These are phyloP conservation scores for Tremella mesenterica DNA, from an alignment of 768 basidiomycete species.

Conservation along the genomic window DNA sequence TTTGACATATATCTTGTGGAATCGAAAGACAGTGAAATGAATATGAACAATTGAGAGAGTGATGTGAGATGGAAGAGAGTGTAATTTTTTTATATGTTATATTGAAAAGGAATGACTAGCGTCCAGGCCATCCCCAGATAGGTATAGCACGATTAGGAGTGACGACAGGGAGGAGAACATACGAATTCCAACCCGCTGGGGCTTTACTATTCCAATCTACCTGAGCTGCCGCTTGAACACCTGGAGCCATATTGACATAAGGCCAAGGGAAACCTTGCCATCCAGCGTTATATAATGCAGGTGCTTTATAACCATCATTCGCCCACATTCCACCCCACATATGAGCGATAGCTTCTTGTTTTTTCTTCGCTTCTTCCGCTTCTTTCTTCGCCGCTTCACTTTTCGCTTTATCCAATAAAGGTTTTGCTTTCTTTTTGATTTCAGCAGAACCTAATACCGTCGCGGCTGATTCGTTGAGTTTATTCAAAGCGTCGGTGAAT, in stretches of 20 bases:
- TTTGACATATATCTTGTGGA: no score
- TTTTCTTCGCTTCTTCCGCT: conserved; percentile 28
- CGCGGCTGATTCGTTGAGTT: conserved; percentile 14
- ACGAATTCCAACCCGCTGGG: conserved; percentile 35
- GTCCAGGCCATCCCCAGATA: conserved; percentile 8
- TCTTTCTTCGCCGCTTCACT: conserved; percentile 25
- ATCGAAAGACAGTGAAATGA: not conserved
- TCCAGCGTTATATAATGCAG: conserved; percentile 11
- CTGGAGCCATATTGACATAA: conserved; percentile 16
- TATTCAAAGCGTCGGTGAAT: conserved; percentile 17
- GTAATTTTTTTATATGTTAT: conserved; percentile 7
- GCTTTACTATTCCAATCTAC: conserved; percentile 26
- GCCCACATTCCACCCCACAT: conserved; percentile 42
- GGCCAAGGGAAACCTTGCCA: conserved; percentile 34
- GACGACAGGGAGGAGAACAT: conserved; percentile 18
- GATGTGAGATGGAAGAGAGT: no score
- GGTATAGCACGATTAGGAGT: no score
- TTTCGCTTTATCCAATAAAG: conserved; percentile 20
- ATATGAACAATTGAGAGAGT: not conserved
- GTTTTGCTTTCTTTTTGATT: conserved; percentile 20
- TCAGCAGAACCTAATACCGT: conserved; percentile 18
- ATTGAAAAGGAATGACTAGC: not conserved
- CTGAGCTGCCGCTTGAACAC: conserved; percentile 11
- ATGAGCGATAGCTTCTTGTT: conserved; percentile 29
- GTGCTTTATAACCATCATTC: conserved; percentile 12